A percentile compares a stretch with the other conserved stretches of the same genome.
phyloP scores from a whole-genome alignment of 768 basidiomycete genomes.

The Clitopilus passeckerianus region DNA sequence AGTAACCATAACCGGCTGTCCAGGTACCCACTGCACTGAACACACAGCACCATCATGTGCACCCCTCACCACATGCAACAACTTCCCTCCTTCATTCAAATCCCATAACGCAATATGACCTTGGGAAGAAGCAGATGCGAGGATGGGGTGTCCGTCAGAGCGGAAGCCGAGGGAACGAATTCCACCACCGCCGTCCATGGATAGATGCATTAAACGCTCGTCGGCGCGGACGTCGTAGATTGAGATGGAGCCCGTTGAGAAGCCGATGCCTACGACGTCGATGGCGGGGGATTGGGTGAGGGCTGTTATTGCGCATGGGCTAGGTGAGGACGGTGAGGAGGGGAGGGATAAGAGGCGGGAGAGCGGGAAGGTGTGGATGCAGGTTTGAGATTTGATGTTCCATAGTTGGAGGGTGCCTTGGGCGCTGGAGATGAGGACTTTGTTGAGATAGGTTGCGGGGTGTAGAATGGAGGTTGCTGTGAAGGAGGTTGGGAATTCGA shows the following conservation, averaged over 20 bases:
- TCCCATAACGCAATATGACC: conserved; percentile 96
- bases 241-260: background rate
- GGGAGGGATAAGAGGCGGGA: conserved; percentile 43
- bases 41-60: conserved; percentile 87
- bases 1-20: conserved; percentile 86
- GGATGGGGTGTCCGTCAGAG: conserved; percentile 74
- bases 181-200: no score
- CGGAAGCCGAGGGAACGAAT: no score
- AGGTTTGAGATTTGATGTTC: conserved; percentile 84
- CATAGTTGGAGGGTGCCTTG: conserved; percentile 88
- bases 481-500: conserved; percentile 81
- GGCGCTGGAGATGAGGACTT: conserved; percentile 78
- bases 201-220: no score
- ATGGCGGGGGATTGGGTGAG: conserved; percentile 91
- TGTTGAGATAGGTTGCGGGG: conserved; percentile 96
- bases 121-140: conserved; percentile 81
- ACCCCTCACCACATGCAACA: conserved; percentile 80
- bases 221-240: background rate
- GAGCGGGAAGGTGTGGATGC: conserved; percentile 75
- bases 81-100: conserved; percentile 71
- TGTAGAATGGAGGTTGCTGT: conserved; percentile 84
- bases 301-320: conserved; percentile 63
- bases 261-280: conserved; percentile 93
- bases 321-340: conserved; percentile 20
- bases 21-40: conserved; percentile 86